These are phyloP conservation scores for Neofusicoccum laricinum DNA, from an alignment of 2,329 filamentous ascomycete species.

Conservation along the genomic window DNA sequence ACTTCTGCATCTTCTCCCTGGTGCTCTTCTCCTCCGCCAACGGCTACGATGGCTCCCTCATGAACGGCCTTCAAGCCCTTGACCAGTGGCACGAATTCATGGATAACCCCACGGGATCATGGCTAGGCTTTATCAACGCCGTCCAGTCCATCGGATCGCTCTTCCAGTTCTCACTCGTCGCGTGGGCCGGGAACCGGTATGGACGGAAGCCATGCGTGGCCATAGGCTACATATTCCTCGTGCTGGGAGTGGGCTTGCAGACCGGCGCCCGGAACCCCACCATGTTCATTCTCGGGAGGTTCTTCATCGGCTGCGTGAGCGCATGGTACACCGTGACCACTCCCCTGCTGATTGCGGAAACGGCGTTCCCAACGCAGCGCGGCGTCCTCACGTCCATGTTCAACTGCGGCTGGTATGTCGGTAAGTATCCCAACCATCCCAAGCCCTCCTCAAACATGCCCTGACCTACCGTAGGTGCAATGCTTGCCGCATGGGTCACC, in stretches of 20 bases:
- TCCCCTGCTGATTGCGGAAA: neutral
- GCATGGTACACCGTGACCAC: neutral
- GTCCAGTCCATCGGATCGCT: neutral
- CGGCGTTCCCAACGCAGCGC: neutral
- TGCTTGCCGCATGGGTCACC: constrained; percentile 47
- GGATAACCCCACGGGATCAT: constrained; percentile 24
- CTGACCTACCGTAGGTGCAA: constrained; percentile 27
- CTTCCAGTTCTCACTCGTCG: neutral
- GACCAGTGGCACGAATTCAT: neutral
- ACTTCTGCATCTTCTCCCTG: neutral
- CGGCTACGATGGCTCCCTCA: neutral
- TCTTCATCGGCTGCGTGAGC: neutral
- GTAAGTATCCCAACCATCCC: neutral
- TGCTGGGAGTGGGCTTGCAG: neutral
- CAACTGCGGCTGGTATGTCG: neutral
- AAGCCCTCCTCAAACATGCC: no score
- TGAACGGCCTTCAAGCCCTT: neutral
- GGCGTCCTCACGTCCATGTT: neutral
- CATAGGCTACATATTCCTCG: neutral
- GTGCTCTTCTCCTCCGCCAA: neutral
- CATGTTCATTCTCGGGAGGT: neutral
- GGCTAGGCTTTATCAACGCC: constrained; percentile 20
- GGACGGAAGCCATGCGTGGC: neutral
- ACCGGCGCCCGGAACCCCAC: neutral
- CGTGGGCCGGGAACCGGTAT: neutral